These are phyloP conservation scores for Ganoderma leucocontextum DNA, from an alignment of 1,284 basidiomycete genomes.

Conservation along the genomic window DNA sequence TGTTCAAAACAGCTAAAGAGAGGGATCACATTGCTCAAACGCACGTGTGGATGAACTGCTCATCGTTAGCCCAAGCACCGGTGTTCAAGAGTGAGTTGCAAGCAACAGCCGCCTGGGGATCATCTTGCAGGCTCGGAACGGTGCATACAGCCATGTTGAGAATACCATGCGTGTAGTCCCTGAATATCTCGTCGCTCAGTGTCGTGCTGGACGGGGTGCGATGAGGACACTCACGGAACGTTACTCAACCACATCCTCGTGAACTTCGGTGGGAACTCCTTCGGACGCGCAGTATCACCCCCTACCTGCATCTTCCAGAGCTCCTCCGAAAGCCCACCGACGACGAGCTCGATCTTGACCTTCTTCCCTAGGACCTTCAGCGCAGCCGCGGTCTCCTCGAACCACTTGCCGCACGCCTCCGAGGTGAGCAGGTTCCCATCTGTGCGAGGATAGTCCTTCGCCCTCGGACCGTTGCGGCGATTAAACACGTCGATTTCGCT, in stretches of 20 bases:
- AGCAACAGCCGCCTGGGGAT: constrained; percentile 36
- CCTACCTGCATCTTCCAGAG: constrained; percentile 27
- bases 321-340: constrained; percentile 28
- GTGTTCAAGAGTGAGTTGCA: constrained; percentile 45
- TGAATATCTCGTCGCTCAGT: constrained; percentile 14
- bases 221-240: constrained; percentile 32
- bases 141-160: constrained; percentile 42
- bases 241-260: constrained; percentile 35
- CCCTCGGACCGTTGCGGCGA: background rate
- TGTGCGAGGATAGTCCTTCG: background rate
- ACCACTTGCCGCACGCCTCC: constrained; percentile 18
- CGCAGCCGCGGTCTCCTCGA: constrained; percentile 15
- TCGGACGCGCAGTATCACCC: constrained; percentile 16
- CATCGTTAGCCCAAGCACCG: constrained; percentile 37
- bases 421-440: constrained; percentile 6
- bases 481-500: constrained; percentile 14
- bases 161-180: constrained; percentile 46
- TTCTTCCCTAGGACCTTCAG: constrained; percentile 30
- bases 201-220: background rate
- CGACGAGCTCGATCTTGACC: constrained; percentile 31
- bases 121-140: constrained; percentile 37
- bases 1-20: background rate
- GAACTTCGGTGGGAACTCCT: constrained; percentile 27
- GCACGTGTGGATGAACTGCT: constrained; percentile 43
- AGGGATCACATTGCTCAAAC: background rate